phyloP scores from a whole-genome alignment of 768 basidiomycete species.

The Hypsizygus marmoreus region DNA sequence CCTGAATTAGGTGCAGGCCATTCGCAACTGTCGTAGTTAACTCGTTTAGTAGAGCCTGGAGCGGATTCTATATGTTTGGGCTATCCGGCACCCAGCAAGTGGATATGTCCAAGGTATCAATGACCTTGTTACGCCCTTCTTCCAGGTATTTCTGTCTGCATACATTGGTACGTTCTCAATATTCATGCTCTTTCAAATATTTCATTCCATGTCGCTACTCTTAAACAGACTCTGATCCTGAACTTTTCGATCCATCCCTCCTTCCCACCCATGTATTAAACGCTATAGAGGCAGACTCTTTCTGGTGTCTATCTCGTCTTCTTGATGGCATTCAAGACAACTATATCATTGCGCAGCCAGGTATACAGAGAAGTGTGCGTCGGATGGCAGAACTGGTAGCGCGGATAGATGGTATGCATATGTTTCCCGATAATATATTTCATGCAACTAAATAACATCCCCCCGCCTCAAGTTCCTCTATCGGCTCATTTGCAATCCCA shows the following conservation, averaged over 20 bases:
- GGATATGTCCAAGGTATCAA: slow-evolving; percentile 99
- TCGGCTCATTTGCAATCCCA: slow-evolving; percentile 83
- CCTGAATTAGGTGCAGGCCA: neutral
- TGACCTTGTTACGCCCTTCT: slow-evolving; percentile 96
- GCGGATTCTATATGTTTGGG: slow-evolving; percentile 97
- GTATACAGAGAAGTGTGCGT: slow-evolving; percentile 90
- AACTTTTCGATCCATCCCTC: slow-evolving; percentile 77
- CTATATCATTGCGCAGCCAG: slow-evolving; percentile 95
- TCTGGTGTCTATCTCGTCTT: slow-evolving; percentile 96
- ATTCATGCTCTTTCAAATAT: neutral
- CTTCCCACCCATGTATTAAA: slow-evolving; percentile 72
- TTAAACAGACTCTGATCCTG: slow-evolving; percentile 81
- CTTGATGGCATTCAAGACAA: slow-evolving; percentile 98
- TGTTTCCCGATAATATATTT: neutral
- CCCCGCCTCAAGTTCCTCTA: slow-evolving; percentile 65
- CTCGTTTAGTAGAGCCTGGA: slow-evolving; percentile 73
- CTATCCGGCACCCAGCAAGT: slow-evolving; percentile 96
- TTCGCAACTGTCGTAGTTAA: slow-evolving; percentile 10
- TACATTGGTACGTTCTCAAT: slow-evolving; percentile 75
- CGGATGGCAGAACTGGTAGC: slow-evolving; percentile 94
- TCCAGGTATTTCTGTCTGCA: slow-evolving; percentile 92
- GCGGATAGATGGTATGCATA: slow-evolving; percentile 74
- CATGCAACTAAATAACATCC: slow-evolving; percentile 2
- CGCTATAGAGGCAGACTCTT: slow-evolving; percentile 95
- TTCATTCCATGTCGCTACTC: slow-evolving; percentile 9